Conservation (phyloP, 2,329 filamentous ascomycete species). For the Calonectria hawksworthii region DNA sequence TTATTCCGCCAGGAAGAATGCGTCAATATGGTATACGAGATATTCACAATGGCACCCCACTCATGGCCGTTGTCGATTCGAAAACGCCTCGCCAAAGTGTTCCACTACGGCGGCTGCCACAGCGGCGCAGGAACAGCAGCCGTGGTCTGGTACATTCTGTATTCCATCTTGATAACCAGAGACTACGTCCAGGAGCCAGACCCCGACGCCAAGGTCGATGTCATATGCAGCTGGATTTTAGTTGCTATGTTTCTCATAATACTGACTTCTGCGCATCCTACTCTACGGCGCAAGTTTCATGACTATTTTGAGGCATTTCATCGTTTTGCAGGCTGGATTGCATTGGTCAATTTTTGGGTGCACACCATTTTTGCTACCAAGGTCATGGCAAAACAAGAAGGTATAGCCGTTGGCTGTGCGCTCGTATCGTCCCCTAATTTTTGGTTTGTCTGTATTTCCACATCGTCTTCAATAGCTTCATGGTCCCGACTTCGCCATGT, state of each 20-base stretch:
- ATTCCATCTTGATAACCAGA: conserved; percentile 30
- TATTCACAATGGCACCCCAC: conserved; percentile 56
- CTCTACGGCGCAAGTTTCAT: conserved; percentile 58
- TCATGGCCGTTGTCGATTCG: conserved; percentile 59
- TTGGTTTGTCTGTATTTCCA: conserved; percentile 22
- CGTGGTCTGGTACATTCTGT: conserved; percentile 56
- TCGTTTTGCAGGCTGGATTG: conserved; percentile 76
- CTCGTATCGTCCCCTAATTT: conserved; percentile 28
- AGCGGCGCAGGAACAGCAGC: conserved; percentile 58
- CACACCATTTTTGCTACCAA: conserved; percentile 71
- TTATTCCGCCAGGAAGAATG: conserved; percentile 64
- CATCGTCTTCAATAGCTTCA: conserved; percentile 29
- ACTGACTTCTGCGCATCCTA: conserved; percentile 39
- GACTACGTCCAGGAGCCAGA: conserved; percentile 22
- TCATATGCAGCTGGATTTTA: conserved; percentile 21
- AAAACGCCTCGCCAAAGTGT: conserved; percentile 57
- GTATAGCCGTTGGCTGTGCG: conserved; percentile 11
- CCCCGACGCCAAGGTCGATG: conserved; percentile 24
- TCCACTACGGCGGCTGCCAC: conserved; percentile 61
- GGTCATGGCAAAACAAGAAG: background rate
- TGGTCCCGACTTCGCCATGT: conserved; percentile 78
- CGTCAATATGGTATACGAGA: conserved; percentile 59
- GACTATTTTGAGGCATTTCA: conserved; percentile 77
- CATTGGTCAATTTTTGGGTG: conserved; percentile 71
- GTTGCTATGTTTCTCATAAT: conserved; percentile 49